Conservation (phyloP, 345 rosid genomes). For the Anastatica hierochuntica region DNA sequence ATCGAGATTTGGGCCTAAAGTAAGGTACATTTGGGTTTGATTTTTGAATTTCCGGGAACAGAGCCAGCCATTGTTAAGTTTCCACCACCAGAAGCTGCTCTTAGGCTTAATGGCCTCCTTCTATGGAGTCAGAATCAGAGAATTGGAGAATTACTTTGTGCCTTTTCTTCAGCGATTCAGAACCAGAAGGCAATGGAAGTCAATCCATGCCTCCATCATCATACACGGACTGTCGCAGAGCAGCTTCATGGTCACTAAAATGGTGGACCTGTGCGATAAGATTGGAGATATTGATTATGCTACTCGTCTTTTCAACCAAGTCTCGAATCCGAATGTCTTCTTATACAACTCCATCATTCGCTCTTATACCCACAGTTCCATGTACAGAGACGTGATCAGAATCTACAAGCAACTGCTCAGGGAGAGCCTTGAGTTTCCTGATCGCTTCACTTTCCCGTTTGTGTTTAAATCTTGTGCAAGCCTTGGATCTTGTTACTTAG, state of each 20-base stretch:
- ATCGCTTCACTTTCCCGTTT: slow-evolving; percentile 49
- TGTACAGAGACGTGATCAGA: slow-evolving; percentile 19
- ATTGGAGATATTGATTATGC: slow-evolving; percentile 35
- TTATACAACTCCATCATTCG: slow-evolving; percentile 48
- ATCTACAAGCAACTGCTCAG: slow-evolving; percentile 33
- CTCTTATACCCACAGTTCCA: slow-evolving; percentile 30
- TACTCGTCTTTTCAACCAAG: slow-evolving; percentile 32
- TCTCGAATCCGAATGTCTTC: slow-evolving; percentile 35
- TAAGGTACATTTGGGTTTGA: too few species aligned
- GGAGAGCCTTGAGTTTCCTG: slow-evolving; percentile 26
- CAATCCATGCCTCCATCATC: slow-evolving; percentile 33
- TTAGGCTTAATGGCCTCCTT: too few species aligned
- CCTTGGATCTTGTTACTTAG: slow-evolving; percentile 23
- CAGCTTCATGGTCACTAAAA: slow-evolving; percentile 42
- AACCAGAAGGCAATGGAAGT: slow-evolving; percentile 28
- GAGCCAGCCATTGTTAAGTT: too few species aligned
- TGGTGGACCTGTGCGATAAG: slow-evolving; percentile 38
- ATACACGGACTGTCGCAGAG: slow-evolving; percentile 38
- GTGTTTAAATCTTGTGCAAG: slow-evolving; percentile 41
- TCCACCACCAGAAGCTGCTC: too few species aligned
- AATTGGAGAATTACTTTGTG: slow-evolving; percentile 34
- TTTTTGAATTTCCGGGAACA: too few species aligned
- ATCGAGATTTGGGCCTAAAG: too few species aligned
- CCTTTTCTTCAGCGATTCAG: slow-evolving; percentile 33
- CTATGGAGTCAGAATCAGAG: too few species aligned